Conservation (phyloP, 441 rosid genomes). For the Populus hybrid region DNA sequence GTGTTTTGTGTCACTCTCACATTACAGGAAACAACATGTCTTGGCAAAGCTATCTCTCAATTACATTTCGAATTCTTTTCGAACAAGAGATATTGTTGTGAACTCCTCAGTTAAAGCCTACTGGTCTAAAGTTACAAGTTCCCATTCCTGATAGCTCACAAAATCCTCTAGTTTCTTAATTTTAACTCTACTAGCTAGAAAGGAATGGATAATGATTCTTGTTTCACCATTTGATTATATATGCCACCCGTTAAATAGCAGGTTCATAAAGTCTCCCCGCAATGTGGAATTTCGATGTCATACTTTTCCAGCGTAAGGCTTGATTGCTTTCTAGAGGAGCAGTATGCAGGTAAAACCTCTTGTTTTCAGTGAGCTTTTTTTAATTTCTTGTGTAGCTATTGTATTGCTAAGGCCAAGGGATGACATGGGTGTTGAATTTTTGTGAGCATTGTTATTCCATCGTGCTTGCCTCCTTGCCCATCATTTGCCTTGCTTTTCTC, state of each 20-base stretch:
- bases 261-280: neutral
- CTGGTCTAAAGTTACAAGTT: neutral
- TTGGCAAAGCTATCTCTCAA: neutral
- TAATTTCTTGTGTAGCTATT: neutral
- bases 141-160: neutral
- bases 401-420: neutral
- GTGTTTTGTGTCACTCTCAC: neutral
- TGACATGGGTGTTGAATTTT: neutral
- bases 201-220: neutral
- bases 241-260: neutral
- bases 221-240: neutral
- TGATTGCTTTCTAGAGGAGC: slow-evolving; percentile 4
- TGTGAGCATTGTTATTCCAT: neutral
- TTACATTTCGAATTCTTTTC: neutral
- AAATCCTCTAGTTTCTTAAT: neutral
- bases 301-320: neutral
- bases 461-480: neutral
- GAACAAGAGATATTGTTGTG: neutral
- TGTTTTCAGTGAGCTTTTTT: neutral
- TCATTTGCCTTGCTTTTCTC: slow-evolving; percentile 11
- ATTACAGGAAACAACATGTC: neutral
- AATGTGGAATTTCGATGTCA: neutral
- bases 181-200: neutral
- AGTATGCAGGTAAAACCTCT: neutral
- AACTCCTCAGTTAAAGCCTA: neutral